A percentile compares a stretch with the other conserved stretches of the same genome.
Evolutionary conservation across 2,329 filamentous ascomycete genomes (phyloP).

Genomic region (Metarhizium humberi): DNA sequence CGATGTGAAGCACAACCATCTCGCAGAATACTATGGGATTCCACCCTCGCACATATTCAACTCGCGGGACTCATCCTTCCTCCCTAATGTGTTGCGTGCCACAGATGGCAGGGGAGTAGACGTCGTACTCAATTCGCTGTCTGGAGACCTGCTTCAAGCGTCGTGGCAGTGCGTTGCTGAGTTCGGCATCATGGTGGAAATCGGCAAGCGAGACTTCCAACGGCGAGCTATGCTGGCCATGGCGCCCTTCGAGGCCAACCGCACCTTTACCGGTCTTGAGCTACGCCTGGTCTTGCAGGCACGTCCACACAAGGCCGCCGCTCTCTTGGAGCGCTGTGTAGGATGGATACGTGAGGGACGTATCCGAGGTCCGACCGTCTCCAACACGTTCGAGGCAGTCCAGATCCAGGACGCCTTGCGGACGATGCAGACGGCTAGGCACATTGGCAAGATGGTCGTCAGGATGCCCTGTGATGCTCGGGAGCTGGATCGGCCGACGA

Average conservation of each 20-base stretch:
- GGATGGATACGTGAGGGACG: no score
- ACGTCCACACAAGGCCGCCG: no score
- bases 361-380: no score
- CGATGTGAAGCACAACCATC: conserved; percentile 17
- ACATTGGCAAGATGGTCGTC: no score
- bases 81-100: conserved; percentile 7
- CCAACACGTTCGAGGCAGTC: no score
- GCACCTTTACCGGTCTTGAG: conserved; percentile 22
- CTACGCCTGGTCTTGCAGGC: no score
- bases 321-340: no score
- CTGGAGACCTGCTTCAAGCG: conserved; percentile 16
- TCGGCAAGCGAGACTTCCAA: conserved; percentile 24
- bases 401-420: no score
- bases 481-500: no score
- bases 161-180: conserved; percentile 26
- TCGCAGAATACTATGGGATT: conserved; percentile 15
- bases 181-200: conserved; percentile 25
- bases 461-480: no score
- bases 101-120: conserved; percentile 18
- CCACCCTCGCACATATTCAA: conserved; percentile 20
- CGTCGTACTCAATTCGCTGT: conserved; percentile 18
- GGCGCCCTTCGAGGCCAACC: conserved; percentile 27
- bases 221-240: conserved; percentile 31
- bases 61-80: conserved; percentile 16
- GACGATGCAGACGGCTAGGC: no score